Conservation (phyloP, 306 rosid genomes). For the Purshia tridentata region DNA sequence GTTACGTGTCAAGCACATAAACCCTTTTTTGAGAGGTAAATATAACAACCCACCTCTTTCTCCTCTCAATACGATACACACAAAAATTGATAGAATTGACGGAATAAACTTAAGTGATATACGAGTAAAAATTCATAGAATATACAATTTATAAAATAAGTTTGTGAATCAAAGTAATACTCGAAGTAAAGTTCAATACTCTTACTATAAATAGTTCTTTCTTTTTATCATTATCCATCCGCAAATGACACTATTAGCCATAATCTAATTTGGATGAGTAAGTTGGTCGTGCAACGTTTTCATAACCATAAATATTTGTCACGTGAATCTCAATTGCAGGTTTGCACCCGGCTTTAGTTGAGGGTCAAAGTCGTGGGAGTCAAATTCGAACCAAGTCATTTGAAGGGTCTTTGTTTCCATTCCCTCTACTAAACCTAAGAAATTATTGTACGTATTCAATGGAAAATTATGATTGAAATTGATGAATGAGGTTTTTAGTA, state of each 20-base stretch:
- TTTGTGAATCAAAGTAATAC: no score
- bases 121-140: no score
- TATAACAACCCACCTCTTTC: no score
- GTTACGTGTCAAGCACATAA: no score
- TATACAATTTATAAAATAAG: no score
- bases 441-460: not conserved
- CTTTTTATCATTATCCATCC: not conserved
- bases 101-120: no score
- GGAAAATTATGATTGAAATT: conserved; percentile 6
- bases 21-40: no score
- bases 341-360: not conserved
- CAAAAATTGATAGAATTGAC: no score
- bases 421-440: not conserved
- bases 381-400: conserved; percentile 25
- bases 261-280: not conserved
- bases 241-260: not conserved
- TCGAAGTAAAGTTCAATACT: no score
- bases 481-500: conserved; percentile 9
- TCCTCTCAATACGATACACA: no score
- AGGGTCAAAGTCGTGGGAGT: conserved; percentile 33
- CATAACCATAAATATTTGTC: conserved; percentile 8
- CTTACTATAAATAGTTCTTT: no score
- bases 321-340: conserved; percentile 22
- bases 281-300: not conserved
- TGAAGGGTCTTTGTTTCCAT: conserved; percentile 12